These are phyloP conservation scores for Globisporangium viniferum DNA, from an alignment of 352 stramenopile genomes.

Conservation along the genomic window DNA sequence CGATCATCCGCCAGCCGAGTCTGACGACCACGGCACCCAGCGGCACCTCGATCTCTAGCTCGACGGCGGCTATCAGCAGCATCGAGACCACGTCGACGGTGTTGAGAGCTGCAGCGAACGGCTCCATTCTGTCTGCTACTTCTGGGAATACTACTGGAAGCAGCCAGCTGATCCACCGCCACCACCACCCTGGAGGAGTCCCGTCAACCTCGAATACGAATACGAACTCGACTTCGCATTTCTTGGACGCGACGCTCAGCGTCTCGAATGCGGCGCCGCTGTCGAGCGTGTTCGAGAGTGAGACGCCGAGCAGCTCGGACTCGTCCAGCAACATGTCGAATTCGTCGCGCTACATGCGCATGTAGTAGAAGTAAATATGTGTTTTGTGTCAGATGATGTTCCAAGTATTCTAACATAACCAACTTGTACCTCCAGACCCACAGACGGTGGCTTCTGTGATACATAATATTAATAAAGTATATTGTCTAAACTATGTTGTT, in stretches of 20 bases:
- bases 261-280: background rate
- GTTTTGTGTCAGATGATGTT: no score
- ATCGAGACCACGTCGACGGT: background rate
- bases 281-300: background rate
- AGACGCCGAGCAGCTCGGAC: background rate
- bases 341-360: conserved; percentile 4
- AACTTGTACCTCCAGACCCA: background rate
- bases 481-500: no score
- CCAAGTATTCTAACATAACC: background rate
- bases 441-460: no score
- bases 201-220: background rate
- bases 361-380: background rate
- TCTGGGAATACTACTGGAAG: background rate
- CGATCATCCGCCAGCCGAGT: background rate
- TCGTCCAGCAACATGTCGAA: background rate
- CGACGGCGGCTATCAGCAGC: background rate
- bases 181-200: background rate
- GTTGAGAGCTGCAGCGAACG: background rate
- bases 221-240: background rate
- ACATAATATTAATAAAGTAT: no score
- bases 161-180: background rate
- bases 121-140: background rate
- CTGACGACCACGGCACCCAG: background rate
- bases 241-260: background rate
- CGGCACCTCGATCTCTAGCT: background rate